These are phyloP conservation scores for Kurtzmaniella quercitrusa DNA, from an alignment of 1,139 yeast genomes.

Conservation along the genomic window DNA sequence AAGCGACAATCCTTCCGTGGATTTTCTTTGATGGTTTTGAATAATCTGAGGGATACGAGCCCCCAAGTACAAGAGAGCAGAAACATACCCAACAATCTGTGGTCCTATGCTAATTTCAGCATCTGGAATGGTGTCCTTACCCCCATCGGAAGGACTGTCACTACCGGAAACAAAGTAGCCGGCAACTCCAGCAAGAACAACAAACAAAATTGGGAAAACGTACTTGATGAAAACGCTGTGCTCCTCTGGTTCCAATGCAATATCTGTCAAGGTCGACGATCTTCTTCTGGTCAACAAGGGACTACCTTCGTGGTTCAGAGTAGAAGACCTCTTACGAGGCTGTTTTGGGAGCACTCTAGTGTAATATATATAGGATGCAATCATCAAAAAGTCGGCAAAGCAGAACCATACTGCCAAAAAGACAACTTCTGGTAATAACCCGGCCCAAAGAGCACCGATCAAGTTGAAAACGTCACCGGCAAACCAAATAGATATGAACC, in stretches of 20 bases:
- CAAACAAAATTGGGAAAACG: conserved; percentile 59
- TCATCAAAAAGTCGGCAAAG: conserved; percentile 60
- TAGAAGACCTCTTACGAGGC: conserved; percentile 16
- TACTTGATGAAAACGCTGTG: conserved; percentile 49
- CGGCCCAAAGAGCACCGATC: conserved; percentile 68
- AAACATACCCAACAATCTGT: conserved; percentile 65
- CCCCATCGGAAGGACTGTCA: conserved; percentile 11
- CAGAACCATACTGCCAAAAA: conserved; percentile 73
- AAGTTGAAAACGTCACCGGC: conserved; percentile 69
- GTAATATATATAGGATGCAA: conserved; percentile 59
- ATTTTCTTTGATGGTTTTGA: conserved; percentile 63
- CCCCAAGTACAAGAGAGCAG: conserved; percentile 67
- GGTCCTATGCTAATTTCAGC: conserved; percentile 49
- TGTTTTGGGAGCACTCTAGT: conserved; percentile 38
- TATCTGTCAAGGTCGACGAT: conserved; percentile 41
- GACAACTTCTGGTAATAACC: conserved; percentile 64
- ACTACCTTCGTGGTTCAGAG: conserved; percentile 8
- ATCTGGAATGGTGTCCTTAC: conserved; percentile 11
- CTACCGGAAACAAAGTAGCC: conserved; percentile 52
- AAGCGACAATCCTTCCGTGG: conserved; percentile 71
- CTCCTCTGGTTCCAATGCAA: conserved; percentile 37
- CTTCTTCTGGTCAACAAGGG: conserved; percentile 33
- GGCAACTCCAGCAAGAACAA: conserved; percentile 59
- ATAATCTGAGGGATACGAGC: conserved; percentile 79
- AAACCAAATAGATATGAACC: conserved; percentile 69